Evolutionary conservation across 441 rosid genomes (phyloP), one percentile per base, ranked within the genome.

Genomic region (Flueggea neowawraea): DNA sequence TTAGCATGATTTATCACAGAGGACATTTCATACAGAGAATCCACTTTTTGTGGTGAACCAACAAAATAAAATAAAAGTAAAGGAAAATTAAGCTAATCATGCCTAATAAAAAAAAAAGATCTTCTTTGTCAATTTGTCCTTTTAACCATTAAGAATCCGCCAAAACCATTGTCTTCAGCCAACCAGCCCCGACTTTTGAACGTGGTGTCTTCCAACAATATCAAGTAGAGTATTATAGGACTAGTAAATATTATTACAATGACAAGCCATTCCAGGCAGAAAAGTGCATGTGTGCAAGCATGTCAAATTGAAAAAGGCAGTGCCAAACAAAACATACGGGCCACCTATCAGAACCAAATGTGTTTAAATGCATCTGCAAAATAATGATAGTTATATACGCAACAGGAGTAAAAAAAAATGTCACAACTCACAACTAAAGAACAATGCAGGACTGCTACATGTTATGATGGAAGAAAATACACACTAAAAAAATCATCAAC

Each of bases 51-150:
- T 22, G 16, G 67, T 12, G 53, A 62, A 66, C 67, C 57, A 49
- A 22, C 61, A 11, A 43, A 43, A 6, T 33, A 67, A 22, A 22
- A 22, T 22, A 62, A 67, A 57, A 63, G 58, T 54, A 54, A 13
- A 36, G 31, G 45, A 62, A 45, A 53, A 22, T 67, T 57, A 33
- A 65, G 73, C 67, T 74, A 55, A 62, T 16, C 55, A 65, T 57
- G 54, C 39, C 51, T 57, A 13, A 16, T 48, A 63, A 36, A 59
- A 61, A 67, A 61, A 58, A 69, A 63, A 69, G 58, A 66, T 57
- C 70, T 45, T 68, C 57, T 58, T 67, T 74, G 77, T 76, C 80
- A 45, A 17, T 31, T 50, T 70, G 55, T 66, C 63, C 60, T 65
- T 65, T 61, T 65, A 78, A 68, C 69, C 33, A 69, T 66, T 44